phyloP scores from a whole-genome alignment of 768 basidiomycete species.

The Dacryopinax primogenitus region DNA sequence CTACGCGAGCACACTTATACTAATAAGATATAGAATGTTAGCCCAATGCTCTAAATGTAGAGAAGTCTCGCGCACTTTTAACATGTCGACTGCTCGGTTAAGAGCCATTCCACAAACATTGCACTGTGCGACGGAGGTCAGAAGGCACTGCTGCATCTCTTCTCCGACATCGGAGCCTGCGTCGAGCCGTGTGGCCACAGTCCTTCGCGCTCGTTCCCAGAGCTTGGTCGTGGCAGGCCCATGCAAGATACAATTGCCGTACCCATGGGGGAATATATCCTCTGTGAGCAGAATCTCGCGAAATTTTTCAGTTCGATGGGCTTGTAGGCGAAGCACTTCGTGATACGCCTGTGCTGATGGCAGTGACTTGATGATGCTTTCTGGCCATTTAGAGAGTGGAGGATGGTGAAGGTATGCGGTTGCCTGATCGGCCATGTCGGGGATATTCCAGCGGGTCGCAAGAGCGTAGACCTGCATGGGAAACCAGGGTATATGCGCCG shows the following conservation, averaged over 20 bases:
- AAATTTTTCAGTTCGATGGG: constrained; percentile 41
- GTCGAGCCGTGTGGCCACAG: background rate
- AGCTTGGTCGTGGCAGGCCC: constrained; percentile 30
- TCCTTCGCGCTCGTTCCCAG: constrained; percentile 34
- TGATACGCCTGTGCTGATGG: constrained; percentile 53
- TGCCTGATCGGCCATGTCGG: constrained; percentile 39
- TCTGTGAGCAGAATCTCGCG: constrained; percentile 42
- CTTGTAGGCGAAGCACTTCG: constrained; percentile 46
- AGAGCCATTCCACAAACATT: background rate
- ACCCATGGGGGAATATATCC: constrained; percentile 60
- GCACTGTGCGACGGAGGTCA: background rate
- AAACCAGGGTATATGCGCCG: constrained; percentile 37
- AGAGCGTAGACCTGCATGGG: constrained; percentile 53
- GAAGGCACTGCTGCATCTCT: background rate
- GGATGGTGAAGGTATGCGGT: constrained; percentile 43
- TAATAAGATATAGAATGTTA: too few relatives aligned
- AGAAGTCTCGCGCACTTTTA: background rate
- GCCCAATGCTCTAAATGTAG: too few relatives aligned
- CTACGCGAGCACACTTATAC: constrained; percentile 8
- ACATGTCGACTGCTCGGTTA: background rate
- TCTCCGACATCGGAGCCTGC: background rate
- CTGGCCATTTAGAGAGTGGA: constrained; percentile 44
- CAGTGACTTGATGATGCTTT: constrained; percentile 38
- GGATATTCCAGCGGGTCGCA: constrained; percentile 31
- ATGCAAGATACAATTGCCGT: constrained; percentile 49